Percentiles rank a stretch among this genome's conserved stretches.
Conservation (phyloP, 2,329 filamentous ascomycete species). For the Elsinoe arachidis region DNA sequence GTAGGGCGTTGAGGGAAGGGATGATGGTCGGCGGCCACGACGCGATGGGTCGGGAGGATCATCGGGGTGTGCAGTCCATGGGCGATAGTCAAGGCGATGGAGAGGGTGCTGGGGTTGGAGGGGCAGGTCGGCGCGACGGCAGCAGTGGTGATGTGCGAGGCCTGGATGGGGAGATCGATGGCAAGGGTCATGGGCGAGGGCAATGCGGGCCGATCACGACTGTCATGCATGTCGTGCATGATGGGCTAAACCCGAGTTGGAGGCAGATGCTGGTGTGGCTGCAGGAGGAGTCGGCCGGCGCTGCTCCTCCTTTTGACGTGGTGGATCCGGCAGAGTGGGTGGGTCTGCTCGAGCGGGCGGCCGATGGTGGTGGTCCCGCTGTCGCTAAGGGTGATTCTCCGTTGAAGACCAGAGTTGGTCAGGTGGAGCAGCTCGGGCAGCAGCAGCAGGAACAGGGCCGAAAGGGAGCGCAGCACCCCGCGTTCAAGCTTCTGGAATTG, state of each 20-base stretch:
- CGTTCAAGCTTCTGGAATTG: constrained; percentile 39
- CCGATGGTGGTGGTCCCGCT: constrained; percentile 19
- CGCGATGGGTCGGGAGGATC: neutral
- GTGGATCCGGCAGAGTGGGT: constrained; percentile 38
- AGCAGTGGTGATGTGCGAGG: neutral
- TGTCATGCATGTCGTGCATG: constrained; percentile 45
- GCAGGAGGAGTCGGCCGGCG: constrained; percentile 21
- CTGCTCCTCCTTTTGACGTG: constrained; percentile 29
- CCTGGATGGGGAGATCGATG: constrained; percentile 23
- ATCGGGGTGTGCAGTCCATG: neutral
- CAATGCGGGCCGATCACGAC: constrained; percentile 15
- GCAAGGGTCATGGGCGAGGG: constrained; percentile 1
- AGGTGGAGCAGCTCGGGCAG: constrained; percentile 11
- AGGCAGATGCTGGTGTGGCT: constrained; percentile 40
- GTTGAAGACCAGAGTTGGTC: neutral
- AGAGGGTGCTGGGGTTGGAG: neutral
- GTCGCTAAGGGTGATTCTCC: neutral
- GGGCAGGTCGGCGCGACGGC: constrained; percentile 8
- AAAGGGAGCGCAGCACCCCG: constrained; percentile 31
- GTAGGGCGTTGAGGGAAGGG: constrained; percentile 35
- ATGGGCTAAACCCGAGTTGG: constrained; percentile 37
- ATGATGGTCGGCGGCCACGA: constrained; percentile 14
- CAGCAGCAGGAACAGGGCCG: constrained; percentile 1
- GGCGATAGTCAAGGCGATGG: neutral
- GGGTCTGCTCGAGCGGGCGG: constrained; percentile 29